Conservation (phyloP, 75 land plant species). For the Chamaecyparis obtusa region DNA sequence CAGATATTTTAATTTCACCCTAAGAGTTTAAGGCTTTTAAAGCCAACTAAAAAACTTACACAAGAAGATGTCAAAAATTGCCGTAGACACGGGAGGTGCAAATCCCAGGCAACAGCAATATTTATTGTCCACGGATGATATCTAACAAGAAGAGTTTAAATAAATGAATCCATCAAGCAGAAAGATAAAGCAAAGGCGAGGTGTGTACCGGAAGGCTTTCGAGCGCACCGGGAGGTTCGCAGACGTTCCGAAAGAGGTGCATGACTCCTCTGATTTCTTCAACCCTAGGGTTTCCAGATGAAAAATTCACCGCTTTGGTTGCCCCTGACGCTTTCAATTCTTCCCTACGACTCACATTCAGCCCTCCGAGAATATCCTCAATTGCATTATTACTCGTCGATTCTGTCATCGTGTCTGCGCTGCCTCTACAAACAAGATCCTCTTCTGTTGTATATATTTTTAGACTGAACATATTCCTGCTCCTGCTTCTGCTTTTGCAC, state of each 20-base stretch:
- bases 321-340: constrained; percentile 7
- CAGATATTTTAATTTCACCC: too few species aligned
- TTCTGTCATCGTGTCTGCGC: neutral
- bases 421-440: neutral
- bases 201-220: constrained; percentile 34
- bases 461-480: neutral
- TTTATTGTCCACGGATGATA: neutral
- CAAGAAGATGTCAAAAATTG: too few species aligned
- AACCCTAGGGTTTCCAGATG: constrained; percentile 93
- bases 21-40: too few species aligned
- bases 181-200: neutral
- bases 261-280: constrained; percentile 80
- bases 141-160: neutral
- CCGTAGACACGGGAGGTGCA: too few species aligned
- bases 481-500: too few species aligned
- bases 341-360: neutral
- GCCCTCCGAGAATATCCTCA: neutral
- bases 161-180: neutral
- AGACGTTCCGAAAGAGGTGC: constrained; percentile 57
- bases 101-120: neutral
- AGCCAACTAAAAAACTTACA: too few species aligned
- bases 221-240: constrained; percentile 13
- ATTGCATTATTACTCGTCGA: neutral
- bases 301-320: constrained; percentile 58
- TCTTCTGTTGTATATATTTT: constrained; percentile 2